Evolutionary conservation across 2,329 filamentous ascomycete genomes (phyloP).

Genomic region (Neophaeococcomyces aloes): DNA sequence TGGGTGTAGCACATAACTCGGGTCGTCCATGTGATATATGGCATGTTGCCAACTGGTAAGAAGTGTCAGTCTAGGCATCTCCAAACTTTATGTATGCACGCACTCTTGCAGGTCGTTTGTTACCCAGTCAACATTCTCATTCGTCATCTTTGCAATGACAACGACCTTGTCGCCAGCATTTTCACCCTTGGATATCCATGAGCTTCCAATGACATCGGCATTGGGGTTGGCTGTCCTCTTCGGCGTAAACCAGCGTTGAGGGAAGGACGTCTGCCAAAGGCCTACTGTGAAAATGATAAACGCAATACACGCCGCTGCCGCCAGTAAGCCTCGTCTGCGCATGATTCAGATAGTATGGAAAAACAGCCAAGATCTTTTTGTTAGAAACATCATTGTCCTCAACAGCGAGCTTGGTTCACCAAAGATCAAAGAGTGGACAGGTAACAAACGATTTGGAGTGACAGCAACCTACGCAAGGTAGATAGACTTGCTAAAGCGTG

Average conservation of each 20-base stretch:
- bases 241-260: not conserved
- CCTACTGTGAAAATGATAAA: too few species aligned
- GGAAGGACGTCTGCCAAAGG: too few species aligned
- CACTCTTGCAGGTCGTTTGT: not conserved
- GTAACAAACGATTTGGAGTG: too few species aligned
- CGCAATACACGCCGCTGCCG: too few species aligned
- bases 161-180: constrained; percentile 4
- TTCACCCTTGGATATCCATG: not conserved
- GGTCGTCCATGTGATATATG: constrained; percentile 25
- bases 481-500: too few species aligned
- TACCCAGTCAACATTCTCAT: constrained; percentile 4
- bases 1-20: constrained; percentile 27
- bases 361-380: too few species aligned
- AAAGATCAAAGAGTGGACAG: too few species aligned
- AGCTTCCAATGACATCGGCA: not conserved
- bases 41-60: constrained; percentile 11
- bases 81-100: not conserved
- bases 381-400: too few species aligned
- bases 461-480: too few species aligned
- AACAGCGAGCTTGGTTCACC: too few species aligned
- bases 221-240: not conserved
- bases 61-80: not conserved
- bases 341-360: too few species aligned
- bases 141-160: constrained; percentile 4
- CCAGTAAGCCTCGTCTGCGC: too few species aligned